phyloP scores from a whole-genome alignment of 306 rosid species.

The Acacia melanoxylon region DNA sequence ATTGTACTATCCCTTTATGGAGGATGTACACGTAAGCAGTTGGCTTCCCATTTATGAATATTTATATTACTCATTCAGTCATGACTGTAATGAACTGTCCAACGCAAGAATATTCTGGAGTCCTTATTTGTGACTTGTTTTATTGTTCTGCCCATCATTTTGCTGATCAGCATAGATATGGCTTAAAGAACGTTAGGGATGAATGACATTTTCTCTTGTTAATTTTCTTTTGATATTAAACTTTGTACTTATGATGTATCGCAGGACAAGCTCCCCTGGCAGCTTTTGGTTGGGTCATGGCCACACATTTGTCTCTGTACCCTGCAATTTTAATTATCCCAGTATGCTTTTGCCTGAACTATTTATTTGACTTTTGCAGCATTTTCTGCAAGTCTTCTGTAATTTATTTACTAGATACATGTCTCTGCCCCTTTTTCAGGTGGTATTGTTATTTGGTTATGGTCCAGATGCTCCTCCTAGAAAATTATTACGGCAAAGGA shows the following conservation, averaged over 20 bases:
- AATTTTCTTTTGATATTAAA: conserved; percentile 27
- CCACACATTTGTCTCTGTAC: conserved; percentile 89
- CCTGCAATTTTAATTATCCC: conserved; percentile 81
- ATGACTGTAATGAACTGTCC: not conserved
- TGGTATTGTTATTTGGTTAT: conserved; percentile 72
- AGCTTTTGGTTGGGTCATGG: conserved; percentile 97
- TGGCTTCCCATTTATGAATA: not conserved
- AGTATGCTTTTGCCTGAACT: conserved; percentile 49
- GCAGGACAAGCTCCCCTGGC: conserved; percentile 78
- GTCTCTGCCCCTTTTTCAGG: conserved; percentile 44
- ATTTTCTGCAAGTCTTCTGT: conserved; percentile 11
- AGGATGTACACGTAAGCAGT: conserved; percentile 48
- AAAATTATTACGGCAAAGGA: conserved; percentile 52
- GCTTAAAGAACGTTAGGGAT: not conserved
- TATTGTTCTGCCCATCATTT: not conserved
- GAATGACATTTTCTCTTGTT: conserved; percentile 17
- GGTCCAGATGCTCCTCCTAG: conserved; percentile 93
- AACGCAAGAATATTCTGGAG: not conserved
- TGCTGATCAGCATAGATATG: not conserved
- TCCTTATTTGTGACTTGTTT: not conserved
- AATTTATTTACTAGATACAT: conserved; percentile 23
- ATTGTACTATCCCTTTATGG: conserved; percentile 50
- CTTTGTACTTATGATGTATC: conserved; percentile 36
- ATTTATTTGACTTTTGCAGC: conserved; percentile 26
- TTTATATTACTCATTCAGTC: not conserved